These are phyloP conservation scores for Asterella californica DNA, from an alignment of 225 moss, liverwort and hornwort species.

Conservation along the genomic window DNA sequence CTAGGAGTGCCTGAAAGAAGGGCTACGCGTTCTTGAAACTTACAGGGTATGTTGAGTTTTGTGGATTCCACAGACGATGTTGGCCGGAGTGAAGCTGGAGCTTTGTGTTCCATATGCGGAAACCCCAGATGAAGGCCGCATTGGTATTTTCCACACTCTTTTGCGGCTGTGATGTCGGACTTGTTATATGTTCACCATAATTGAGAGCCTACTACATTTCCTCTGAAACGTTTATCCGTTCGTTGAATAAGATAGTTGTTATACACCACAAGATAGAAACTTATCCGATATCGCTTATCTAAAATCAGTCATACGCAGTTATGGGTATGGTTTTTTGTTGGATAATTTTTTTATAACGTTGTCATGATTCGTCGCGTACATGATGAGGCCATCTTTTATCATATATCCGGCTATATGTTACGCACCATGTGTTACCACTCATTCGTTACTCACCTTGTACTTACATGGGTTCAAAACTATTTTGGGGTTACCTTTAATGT, in stretches of 20 bases:
- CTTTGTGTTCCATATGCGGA: constrained; percentile 63
- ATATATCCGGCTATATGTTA: too few species aligned
- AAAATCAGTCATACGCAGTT: background rate
- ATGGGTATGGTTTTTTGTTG: background rate
- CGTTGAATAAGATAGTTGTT: background rate
- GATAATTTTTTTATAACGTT: too few species aligned
- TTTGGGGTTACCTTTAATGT: too few species aligned
- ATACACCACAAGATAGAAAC: background rate
- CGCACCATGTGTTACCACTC: too few species aligned
- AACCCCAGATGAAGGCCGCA: constrained; percentile 70
- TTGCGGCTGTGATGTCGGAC: background rate
- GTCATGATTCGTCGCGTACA: too few species aligned
- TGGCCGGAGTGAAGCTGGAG: constrained; percentile 92
- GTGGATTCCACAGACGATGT: constrained; percentile 69
- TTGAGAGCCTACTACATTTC: background rate
- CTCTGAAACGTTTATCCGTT: background rate
- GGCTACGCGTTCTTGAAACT: background rate
- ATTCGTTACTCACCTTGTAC: too few species aligned
- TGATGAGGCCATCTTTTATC: too few species aligned
- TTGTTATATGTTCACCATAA: background rate
- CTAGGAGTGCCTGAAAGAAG: background rate
- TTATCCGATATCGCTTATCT: background rate
- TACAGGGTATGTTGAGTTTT: background rate
- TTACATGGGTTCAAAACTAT: too few species aligned
- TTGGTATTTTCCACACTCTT: constrained; percentile 52